Evolutionary conservation across 495 filamentous ascomycete species (phyloP).

Genomic region (Sordaria brevicollis): DNA sequence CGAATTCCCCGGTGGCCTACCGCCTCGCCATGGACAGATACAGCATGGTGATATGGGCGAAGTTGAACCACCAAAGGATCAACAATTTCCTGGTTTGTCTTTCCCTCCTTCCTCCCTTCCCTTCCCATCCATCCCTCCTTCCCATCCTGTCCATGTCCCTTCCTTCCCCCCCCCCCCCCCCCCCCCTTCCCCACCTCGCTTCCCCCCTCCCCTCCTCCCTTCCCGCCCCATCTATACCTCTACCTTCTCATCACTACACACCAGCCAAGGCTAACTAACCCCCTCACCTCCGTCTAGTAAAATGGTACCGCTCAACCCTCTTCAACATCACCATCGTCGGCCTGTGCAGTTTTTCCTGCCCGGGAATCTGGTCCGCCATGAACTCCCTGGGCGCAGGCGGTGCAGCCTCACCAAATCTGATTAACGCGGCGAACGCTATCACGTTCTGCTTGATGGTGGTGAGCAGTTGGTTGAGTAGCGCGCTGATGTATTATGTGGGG

Average conservation of each 20-base stretch:
- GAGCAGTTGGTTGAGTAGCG: conserved; percentile 46
- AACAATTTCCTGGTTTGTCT: conserved; percentile 11
- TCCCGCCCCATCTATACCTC: too few relatives aligned
- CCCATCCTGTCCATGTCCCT: too few relatives aligned
- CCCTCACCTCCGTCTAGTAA: too few relatives aligned
- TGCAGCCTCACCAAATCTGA: conserved; percentile 48
- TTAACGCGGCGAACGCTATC: conserved; percentile 59
- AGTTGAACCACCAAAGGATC: conserved; percentile 10
- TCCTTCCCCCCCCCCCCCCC: too few relatives aligned
- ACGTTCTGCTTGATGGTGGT: conserved; percentile 59
- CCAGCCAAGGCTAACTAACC: too few relatives aligned
- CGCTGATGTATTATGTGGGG: conserved; percentile 47
- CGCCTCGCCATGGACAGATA: too few relatives aligned
- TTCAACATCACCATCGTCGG: conserved; percentile 56
- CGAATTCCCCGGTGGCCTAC: neutral
- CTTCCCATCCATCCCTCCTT: too few relatives aligned
- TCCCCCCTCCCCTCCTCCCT: too few relatives aligned
- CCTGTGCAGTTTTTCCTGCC: conserved; percentile 51
- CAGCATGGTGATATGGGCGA: conserved; percentile 2
- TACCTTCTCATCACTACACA: too few relatives aligned
- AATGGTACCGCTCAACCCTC: conserved; percentile 55
- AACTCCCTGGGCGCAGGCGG: conserved; percentile 60
- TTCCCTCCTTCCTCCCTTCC: neutral
- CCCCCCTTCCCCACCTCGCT: too few relatives aligned
- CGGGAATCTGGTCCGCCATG: conserved; percentile 61